Conservation (phyloP, 495 filamentous ascomycete species). For the Tuber magnatum region DNA sequence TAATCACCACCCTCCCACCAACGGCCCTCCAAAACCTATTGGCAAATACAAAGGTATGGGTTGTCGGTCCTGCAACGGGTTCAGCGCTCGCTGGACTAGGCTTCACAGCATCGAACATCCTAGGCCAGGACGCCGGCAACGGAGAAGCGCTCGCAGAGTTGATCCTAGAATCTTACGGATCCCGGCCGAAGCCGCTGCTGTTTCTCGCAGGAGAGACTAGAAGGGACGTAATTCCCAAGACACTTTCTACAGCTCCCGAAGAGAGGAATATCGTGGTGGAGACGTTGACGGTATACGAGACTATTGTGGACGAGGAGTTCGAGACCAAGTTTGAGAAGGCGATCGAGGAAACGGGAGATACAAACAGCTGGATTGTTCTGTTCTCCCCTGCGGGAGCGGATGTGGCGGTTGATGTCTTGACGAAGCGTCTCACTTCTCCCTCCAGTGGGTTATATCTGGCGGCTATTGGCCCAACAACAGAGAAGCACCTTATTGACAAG, state of each 20-base stretch:
- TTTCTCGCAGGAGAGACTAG: constrained; percentile 84
- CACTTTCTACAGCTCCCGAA: constrained; percentile 50
- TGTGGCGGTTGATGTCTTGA: constrained; percentile 26
- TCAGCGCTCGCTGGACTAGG: constrained; percentile 47
- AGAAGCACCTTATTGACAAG: constrained; percentile 58
- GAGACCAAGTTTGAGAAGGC: constrained; percentile 53
- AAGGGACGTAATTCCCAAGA: constrained; percentile 78
- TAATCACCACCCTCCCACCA: constrained; percentile 46
- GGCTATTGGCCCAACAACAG: constrained; percentile 91
- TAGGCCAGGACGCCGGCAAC: constrained; percentile 72
- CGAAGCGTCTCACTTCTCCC: constrained; percentile 26
- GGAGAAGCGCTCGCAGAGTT: constrained; percentile 68
- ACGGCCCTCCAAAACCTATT: constrained; percentile 16
- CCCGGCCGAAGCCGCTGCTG: constrained; percentile 53
- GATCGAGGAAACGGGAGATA: constrained; percentile 44
- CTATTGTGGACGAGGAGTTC: constrained; percentile 69
- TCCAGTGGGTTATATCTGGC: constrained; percentile 54
- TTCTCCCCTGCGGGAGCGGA: constrained; percentile 67
- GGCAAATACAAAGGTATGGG: constrained; percentile 49
- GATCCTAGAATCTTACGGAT: constrained; percentile 67
- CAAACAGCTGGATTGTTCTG: constrained; percentile 72
- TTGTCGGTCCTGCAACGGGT: constrained; percentile 85
- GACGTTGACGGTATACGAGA: constrained; percentile 79
- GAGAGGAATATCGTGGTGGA: constrained; percentile 55
- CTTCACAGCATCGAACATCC: constrained; percentile 47